These are phyloP conservation scores for Fusarium oligoseptatum DNA, from an alignment of 2,329 filamentous ascomycete species.

Conservation along the genomic window DNA sequence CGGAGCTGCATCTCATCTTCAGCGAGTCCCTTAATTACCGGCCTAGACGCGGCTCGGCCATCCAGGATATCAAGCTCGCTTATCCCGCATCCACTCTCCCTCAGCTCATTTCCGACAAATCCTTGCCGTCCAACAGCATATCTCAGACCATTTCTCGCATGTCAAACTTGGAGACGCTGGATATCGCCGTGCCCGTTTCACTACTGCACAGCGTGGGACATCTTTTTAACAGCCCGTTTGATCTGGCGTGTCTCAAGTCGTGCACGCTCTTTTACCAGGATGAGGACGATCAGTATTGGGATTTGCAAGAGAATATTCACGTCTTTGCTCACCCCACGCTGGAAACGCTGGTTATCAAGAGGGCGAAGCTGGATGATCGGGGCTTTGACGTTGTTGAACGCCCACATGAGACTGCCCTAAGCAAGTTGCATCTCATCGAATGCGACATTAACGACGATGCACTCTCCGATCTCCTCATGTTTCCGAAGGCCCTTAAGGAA, in stretches of 20 bases:
- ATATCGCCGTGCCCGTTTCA: slow-evolving; percentile 59
- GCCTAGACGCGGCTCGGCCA: slow-evolving; percentile 61
- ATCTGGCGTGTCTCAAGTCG: slow-evolving; percentile 61
- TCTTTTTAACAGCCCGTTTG: slow-evolving; percentile 64
- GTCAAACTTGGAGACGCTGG: slow-evolving; percentile 63
- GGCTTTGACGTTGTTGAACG: slow-evolving; percentile 63
- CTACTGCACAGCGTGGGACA: slow-evolving; percentile 62
- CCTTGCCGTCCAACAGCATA: slow-evolving; percentile 57
- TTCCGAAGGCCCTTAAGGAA: slow-evolving; percentile 59
- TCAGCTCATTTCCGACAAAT: slow-evolving; percentile 55
- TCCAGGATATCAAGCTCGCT: slow-evolving; percentile 59
- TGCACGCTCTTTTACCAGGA: slow-evolving; percentile 63
- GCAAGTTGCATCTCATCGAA: slow-evolving; percentile 60
- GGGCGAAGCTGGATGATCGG: slow-evolving; percentile 61
- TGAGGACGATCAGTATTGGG: slow-evolving; percentile 61
- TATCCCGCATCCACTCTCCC: slow-evolving; percentile 60
- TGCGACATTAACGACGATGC: slow-evolving; percentile 64
- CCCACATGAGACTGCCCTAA: slow-evolving; percentile 60
- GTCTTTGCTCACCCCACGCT: slow-evolving; percentile 64
- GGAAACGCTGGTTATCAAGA: slow-evolving; percentile 58
- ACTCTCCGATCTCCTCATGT: slow-evolving; percentile 54
- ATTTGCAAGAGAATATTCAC: slow-evolving; percentile 65
- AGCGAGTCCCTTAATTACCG: slow-evolving; percentile 61
- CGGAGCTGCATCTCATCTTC: slow-evolving; percentile 63
- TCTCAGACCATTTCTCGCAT: slow-evolving; percentile 63